Conservation (phyloP, 257 asterid species). For the Solanum ossicruentum region DNA sequence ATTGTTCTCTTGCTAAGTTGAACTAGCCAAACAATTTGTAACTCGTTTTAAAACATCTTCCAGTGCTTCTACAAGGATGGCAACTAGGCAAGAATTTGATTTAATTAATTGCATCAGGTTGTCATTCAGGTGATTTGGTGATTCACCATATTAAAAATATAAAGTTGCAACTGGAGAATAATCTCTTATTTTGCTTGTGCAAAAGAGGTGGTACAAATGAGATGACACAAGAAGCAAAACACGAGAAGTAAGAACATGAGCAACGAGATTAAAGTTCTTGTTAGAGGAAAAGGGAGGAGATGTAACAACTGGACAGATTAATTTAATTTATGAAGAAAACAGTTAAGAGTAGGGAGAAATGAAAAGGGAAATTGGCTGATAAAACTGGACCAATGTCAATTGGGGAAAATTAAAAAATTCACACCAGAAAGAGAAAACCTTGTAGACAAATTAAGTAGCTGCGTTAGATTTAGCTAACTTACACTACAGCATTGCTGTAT, state of each 20-base stretch:
- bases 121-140: neutral
- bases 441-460: neutral
- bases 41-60: neutral
- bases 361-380: neutral
- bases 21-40: neutral
- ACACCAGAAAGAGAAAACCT: neutral
- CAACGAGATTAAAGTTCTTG: neutral
- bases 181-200: neutral
- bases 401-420: neutral
- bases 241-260: neutral
- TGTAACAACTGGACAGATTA: neutral
- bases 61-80: neutral
- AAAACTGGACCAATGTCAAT: neutral
- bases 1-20: neutral
- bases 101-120: neutral
- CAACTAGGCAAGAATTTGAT: neutral
- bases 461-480: constrained; percentile 17
- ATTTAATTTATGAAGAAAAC: neutral
- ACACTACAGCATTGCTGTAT: constrained; percentile 83
- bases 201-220: neutral
- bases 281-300: neutral
- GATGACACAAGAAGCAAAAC: neutral
- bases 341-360: neutral
- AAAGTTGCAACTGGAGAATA: neutral
- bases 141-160: neutral